Base-by-base conservation (phyloP, 192 early-diverging fungal genomes). In the Mortierella hygrophila region DNA sequence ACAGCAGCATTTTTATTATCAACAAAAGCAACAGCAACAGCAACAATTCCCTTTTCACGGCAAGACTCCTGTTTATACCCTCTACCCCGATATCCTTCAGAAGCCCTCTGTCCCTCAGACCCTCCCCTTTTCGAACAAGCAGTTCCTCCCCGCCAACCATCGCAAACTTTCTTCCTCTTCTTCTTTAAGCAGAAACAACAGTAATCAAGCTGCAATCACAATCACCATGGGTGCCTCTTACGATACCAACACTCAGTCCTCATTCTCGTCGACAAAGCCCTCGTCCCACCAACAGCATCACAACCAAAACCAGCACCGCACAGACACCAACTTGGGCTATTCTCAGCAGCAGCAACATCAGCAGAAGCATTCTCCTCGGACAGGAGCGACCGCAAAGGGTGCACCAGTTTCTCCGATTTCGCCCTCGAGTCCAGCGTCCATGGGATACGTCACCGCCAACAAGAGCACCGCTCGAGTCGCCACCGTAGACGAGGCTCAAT, bases 21-120 rank as follows among this genome's bases (percentile, higher is more conserved):
- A 37, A 29, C 74, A 18, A n/a, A 7, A 70, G 29, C 60, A 68
- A 26, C 72, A 84, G 3, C 77, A 72, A 32, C 65, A 72, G 20
- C 78, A 76, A 4, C 40, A 32, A 41, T 38, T 44, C 23, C 72
- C 54, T 13, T 40, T 8, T 42, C 73, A 54, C 78, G 75, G 13
- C 72, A 79, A 65, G 57, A 52, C 26, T 47, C 72, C 57, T 40
- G 42, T 75, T 9, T 85, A 85, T 70, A 77, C 83, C 37, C 83
- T 80, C 21, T 80, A 85, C 38, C 83, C 83, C 26, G 83, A 84
- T 76, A n/a, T 74, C 82, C 29, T 46, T 57, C 52, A 70, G 55
- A 40, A 74, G 68, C 72, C 68, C 35, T 78, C 77, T 9, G 46
- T 54, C 47, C 0, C 63, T 38, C 52, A 74, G 18, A 35, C 70